Base-by-base conservation (phyloP, 306 rosid species). In the Fragaria iinumae region DNA sequence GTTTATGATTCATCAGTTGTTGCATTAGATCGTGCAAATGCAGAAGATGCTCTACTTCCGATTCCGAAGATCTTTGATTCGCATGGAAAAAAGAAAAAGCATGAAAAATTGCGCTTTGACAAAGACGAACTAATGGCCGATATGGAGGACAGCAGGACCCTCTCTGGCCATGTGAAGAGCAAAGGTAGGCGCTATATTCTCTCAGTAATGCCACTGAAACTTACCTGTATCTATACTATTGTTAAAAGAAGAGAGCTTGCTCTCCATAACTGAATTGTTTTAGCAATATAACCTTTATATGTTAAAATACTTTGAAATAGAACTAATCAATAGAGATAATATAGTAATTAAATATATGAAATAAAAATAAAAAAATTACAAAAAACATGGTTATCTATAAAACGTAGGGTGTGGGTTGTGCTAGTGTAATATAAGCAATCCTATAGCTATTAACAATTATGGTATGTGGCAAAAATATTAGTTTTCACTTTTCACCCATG, bases 11-110 rank as follows among this genome's bases (percentile, higher is more conserved):
- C 69, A 72, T 43, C 97, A 92, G 96, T 91, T 76, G 82, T 86
- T 74, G 93, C 91, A 55, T 86, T 92, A 69, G 99, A 92, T 80
- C 89, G 97, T 79, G 91, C 99, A 68, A 92, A 92, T 88, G 96
- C 93, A 16, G 96, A 90, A 86, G 99, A 92, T 77, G 99, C 99
- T 36, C 80, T 89, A 79, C 91, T 84, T 79, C 97, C 97, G 10
- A 86, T 90, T 80, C 96, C 97, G 34, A 92, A 86, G 87, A 78
- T 90, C 78, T 89, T 86, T 73, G 77, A 89, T 86, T 88, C 91
- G 29, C 82, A 76, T 0, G 88, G 66, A 70, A 80, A 79, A 69
- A 87, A 80, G 77, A 79, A 80, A 73, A 72, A 66, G 71, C 75
- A 76, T 67, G 83, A 84, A 82, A 79, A 81, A 36, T 80, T 45